These are phyloP conservation scores for Ustilago xerochloae DNA, from an alignment of 1,284 basidiomycete genomes.

Conservation along the genomic window DNA sequence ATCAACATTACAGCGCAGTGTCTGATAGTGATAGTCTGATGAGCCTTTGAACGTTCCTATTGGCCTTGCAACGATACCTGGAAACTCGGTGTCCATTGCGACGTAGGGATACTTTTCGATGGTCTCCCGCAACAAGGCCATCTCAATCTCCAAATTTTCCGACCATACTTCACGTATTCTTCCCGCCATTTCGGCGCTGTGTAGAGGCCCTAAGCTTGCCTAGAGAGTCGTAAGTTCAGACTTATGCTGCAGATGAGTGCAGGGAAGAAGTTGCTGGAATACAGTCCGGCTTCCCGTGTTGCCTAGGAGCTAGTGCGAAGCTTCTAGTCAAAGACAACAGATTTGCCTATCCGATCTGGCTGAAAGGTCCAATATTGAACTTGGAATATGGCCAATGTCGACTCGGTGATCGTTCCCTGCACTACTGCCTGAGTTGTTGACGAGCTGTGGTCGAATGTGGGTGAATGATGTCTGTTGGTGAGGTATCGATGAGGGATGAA, in stretches of 20 bases:
- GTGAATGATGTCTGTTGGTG: neutral
- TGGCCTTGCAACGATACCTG: constrained; percentile 95
- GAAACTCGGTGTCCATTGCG: constrained; percentile 99
- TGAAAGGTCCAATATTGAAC: too few species aligned
- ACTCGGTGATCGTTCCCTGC: too few species aligned
- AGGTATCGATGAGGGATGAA: neutral
- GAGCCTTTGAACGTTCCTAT: constrained; percentile 96
- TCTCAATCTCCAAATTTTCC: constrained; percentile 90
- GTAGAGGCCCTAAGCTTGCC: neutral
- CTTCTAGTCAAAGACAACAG: too few species aligned
- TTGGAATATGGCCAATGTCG: too few species aligned
- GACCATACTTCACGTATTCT: constrained; percentile 83
- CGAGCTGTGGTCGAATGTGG: neutral
- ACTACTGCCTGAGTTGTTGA: neutral
- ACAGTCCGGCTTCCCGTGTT: too few species aligned
- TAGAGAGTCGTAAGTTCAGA: neutral
- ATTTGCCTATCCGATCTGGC: too few species aligned
- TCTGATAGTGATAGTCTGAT: constrained; percentile 99
- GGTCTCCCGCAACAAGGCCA: constrained; percentile 84
- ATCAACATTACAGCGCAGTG: constrained; percentile 95
- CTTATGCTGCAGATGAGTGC: neutral
- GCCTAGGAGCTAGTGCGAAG: too few species aligned
- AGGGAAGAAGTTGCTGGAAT: neutral
- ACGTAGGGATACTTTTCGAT: constrained; percentile 93
- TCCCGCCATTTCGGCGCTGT: constrained; percentile 52